Evolutionary conservation across 83 land plant genomes (phyloP).

Genomic region (Picea abies): DNA sequence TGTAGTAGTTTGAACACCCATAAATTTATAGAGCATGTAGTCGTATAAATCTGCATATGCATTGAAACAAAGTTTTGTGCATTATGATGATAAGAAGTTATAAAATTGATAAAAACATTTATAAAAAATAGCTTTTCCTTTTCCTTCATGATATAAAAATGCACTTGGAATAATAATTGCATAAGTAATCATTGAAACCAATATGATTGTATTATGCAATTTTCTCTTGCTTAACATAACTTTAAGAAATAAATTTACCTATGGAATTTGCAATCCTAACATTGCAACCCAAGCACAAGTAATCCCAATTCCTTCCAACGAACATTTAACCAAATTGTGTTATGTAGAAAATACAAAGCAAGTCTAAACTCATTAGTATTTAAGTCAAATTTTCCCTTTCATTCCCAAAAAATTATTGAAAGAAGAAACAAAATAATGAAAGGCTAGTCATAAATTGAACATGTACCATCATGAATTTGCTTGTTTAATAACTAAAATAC

Average conservation of each 20-base stretch:
- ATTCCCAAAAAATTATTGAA: constrained; percentile 4
- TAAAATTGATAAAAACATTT: background rate
- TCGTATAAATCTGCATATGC: constrained; percentile 7
- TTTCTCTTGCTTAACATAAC: background rate
- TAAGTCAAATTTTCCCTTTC: constrained; percentile 1
- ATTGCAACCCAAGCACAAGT: constrained; percentile 53
- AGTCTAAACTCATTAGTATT: background rate
- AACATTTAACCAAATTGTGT: constrained; percentile 36
- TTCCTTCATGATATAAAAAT: background rate
- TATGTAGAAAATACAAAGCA: constrained; percentile 16
- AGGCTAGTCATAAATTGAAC: background rate
- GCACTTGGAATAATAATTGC: background rate
- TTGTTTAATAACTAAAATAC: too few relatives aligned
- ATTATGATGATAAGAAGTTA: background rate
- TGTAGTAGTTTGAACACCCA: constrained; percentile 56
- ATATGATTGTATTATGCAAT: background rate
- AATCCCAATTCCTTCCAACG: constrained; percentile 59
- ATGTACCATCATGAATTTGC: constrained; percentile 10
- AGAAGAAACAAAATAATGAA: constrained; percentile 12
- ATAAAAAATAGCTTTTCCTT: background rate
- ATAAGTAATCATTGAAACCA: background rate
- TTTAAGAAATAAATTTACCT: constrained; percentile 26
- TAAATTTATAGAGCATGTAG: constrained; percentile 42
- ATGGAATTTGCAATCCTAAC: constrained; percentile 46
- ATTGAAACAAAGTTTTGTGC: background rate